These are phyloP conservation scores for Reutealis trisperma DNA, from an alignment of 345 rosid species.

Conservation along the genomic window DNA sequence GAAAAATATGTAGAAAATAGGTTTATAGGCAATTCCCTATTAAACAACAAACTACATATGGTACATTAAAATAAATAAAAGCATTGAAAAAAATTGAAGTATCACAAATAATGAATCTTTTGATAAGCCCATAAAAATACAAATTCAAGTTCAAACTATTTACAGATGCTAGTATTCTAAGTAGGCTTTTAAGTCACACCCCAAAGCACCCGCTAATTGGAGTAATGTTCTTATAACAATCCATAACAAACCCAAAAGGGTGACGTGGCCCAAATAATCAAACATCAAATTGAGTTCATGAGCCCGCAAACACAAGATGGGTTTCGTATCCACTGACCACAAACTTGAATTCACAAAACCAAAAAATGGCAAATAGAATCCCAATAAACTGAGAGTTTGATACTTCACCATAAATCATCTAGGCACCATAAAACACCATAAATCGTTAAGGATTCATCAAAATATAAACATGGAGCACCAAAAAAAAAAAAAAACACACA, in stretches of 20 bases:
- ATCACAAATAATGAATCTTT: background rate
- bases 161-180: background rate
- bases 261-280: background rate
- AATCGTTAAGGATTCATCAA: background rate
- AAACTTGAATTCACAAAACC: background rate
- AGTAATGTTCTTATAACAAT: background rate
- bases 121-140: conserved; percentile 2
- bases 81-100: background rate
- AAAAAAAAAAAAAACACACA: too few relatives aligned
- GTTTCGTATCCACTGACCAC: background rate
- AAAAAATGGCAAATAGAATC: background rate
- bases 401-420: background rate
- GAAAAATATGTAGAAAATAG: background rate
- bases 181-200: background rate
- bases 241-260: background rate
- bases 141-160: background rate
- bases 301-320: background rate
- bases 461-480: background rate
- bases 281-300: background rate
- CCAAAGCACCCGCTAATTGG: background rate
- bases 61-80: background rate
- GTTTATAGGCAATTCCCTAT: background rate
- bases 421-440: background rate
- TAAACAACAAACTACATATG: background rate
- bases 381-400: background rate